Evolutionary conservation across 164 flowering plant genomes (phyloP), one percentile per base, ranked within the genome.

Genomic region (Macadamia tetraphylla): DNA sequence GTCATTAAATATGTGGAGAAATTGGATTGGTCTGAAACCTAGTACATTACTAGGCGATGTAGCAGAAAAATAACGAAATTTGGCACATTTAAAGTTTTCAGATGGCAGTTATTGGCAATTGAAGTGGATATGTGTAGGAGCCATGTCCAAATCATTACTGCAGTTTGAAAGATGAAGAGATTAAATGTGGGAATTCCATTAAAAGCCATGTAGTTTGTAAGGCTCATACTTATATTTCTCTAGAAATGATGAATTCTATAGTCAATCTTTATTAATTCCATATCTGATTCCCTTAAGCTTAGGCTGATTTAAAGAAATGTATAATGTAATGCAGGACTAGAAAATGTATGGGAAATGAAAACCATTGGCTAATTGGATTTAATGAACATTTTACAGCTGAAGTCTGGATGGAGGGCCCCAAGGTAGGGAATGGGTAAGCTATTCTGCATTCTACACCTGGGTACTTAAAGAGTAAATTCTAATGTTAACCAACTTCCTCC

Each of bases 341-440:
- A 95, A 5, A 82, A 86, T 57, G 81, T 88, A 2, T 93, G 97
- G 96, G 89, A 85, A 58, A 68, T 79, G 65, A 95, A 23, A 92
- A 70, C 97, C 97, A 9, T 64, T 95, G 71, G 77, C 88, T 12
- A 88, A 88, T 78, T 98, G 67, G 91, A 84, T 30, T 87, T 95
- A 62, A 95, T 92, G 93, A 72, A 62, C 49, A 71, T 84, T 58
- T 76, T 92, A 78, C 80, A 89, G 81, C 84, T 92, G n/a, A 81
- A 81, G 74, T 60, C 82, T 64, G 97, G 92, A 75, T 64, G 97
- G 92, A 75, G 93, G 97, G 40, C 92, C 95, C 0, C 72, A 74
- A 67, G 89, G 92, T 18, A 82, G 73, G 57, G 93, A 87, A 77
- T 91, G 96, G 97, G 98, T 94, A 79, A 75, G 79, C 8, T 59